phyloP scores from a whole-genome alignment of 306 rosid genomes.

The Herpetospermum pedunculosum region DNA sequence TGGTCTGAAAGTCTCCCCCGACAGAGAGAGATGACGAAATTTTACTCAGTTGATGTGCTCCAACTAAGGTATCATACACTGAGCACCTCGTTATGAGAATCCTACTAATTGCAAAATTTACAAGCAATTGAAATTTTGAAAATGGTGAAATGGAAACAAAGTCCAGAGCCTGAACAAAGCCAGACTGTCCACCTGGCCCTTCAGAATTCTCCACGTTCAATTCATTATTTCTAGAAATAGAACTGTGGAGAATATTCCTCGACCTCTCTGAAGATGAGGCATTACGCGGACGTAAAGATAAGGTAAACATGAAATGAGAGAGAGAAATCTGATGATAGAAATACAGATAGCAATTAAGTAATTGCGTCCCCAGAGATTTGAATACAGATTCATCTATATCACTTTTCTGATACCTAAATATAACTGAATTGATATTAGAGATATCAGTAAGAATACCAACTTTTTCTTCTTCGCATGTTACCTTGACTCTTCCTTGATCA shows the following conservation, averaged over 20 bases:
- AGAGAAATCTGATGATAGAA: conserved; percentile 58
- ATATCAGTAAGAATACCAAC: conserved; percentile 35
- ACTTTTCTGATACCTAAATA: conserved; percentile 42
- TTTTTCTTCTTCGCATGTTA: conserved; percentile 51
- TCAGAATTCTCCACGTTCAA: conserved; percentile 28
- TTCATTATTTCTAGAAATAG: conserved; percentile 24
- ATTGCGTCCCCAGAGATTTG: conserved; percentile 28
- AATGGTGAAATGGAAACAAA: conserved; percentile 22
- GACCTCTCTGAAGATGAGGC: conserved; percentile 27
- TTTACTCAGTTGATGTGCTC: conserved; percentile 39
- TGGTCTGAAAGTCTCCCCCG: conserved; percentile 44
- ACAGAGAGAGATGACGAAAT: conserved; percentile 41
- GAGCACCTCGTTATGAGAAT: conserved; percentile 52
- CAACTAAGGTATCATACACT: conserved; percentile 39
- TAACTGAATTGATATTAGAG: conserved; percentile 31
- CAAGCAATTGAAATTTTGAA: conserved; percentile 31
- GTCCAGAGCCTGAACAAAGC: conserved; percentile 19
- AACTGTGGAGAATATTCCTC: conserved; percentile 19
- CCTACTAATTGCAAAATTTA: conserved; percentile 35
- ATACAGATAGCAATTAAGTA: conserved; percentile 35
- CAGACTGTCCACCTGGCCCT: conserved; percentile 24
- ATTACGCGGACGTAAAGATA: conserved; percentile 24
- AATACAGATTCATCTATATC: conserved; percentile 25
- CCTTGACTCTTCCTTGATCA: conserved; percentile 32
- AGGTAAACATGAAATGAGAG: conserved; percentile 33